Conservation (phyloP, 75 land plant species). For the Selaginella moellendorffii region DNA sequence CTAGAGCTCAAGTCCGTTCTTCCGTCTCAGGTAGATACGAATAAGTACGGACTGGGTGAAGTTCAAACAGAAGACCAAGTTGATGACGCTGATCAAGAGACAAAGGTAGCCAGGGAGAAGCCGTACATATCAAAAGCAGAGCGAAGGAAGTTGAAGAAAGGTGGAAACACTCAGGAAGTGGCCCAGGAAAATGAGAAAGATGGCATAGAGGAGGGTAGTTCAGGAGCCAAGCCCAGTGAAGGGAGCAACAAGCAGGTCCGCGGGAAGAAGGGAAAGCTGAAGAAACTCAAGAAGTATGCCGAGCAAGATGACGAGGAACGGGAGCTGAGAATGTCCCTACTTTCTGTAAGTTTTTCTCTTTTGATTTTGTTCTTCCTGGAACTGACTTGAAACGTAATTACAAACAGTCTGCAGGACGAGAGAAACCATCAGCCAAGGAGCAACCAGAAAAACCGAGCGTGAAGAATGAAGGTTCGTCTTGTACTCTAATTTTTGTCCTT, state of each 20-base stretch:
- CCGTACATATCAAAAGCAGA: slow-evolving; percentile 93
- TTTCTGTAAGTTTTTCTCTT: slow-evolving; percentile 53
- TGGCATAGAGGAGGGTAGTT: slow-evolving; percentile 8
- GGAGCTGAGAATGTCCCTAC: slow-evolving; percentile 67
- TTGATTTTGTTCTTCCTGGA: background rate
- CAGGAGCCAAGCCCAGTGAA: slow-evolving; percentile 13
- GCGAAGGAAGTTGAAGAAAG: slow-evolving; percentile 69
- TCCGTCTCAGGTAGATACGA: slow-evolving; percentile 1
- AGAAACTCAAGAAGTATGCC: slow-evolving; percentile 91
- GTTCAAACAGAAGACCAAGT: background rate
- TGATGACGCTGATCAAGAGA: background rate
- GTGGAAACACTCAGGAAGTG: slow-evolving; percentile 28
- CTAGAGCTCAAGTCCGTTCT: slow-evolving; percentile 34
- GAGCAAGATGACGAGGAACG: slow-evolving; percentile 98
- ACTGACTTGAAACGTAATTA: background rate
- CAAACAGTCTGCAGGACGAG: too few relatives aligned
- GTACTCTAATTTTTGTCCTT: slow-evolving; percentile 28
- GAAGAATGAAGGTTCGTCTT: too few relatives aligned
- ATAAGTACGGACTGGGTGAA: slow-evolving; percentile 8
- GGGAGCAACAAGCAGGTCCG: slow-evolving; percentile 36
- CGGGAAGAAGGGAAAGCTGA: slow-evolving; percentile 78
- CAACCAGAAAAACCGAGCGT: too few relatives aligned
- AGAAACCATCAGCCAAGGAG: too few relatives aligned
- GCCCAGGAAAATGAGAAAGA: slow-evolving; percentile 11
- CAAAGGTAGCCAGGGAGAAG: slow-evolving; percentile 41